Percentiles rank a stretch among this genome's conserved stretches.
Evolutionary conservation across 2,329 filamentous ascomycete species (phyloP).

Genomic region (Nemania sp.): DNA sequence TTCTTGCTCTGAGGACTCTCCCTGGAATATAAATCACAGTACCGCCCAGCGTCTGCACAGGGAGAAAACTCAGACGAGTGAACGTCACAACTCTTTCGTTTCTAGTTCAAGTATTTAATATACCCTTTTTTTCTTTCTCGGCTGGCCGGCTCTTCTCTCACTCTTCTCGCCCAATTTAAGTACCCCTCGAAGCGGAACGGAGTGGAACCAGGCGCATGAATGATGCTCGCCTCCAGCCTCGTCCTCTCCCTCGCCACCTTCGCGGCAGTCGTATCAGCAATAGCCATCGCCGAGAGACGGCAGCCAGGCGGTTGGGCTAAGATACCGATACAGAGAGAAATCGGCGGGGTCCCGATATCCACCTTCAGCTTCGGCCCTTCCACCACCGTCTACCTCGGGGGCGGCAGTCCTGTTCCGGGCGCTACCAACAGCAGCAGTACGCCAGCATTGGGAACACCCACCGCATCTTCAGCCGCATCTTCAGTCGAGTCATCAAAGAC

Average conservation of each 20-base stretch:
- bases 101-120: no score
- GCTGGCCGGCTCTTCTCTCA: conserved; percentile 17
- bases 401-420: background rate
- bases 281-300: conserved; percentile 7
- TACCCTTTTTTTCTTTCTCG: conserved; percentile 9
- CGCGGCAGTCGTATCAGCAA: conserved; percentile 7
- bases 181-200: background rate
- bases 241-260: conserved; percentile 11
- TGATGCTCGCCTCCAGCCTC: conserved; percentile 13
- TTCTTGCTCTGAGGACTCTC: no score
- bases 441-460: background rate
- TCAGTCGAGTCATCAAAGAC: background rate
- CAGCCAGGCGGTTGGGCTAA: background rate
- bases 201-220: background rate
- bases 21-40: no score
- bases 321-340: conserved; percentile 12
- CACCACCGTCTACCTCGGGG: conserved; percentile 4
- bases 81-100: no score
- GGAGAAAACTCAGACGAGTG: no score
- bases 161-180: background rate
- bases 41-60: no score
- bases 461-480: background rate
- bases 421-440: background rate
- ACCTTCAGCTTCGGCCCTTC: conserved; percentile 19
- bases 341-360: conserved; percentile 13